Evolutionary conservation across 345 rosid species (phyloP).

Genomic region (Cardamine resedifolia): DNA sequence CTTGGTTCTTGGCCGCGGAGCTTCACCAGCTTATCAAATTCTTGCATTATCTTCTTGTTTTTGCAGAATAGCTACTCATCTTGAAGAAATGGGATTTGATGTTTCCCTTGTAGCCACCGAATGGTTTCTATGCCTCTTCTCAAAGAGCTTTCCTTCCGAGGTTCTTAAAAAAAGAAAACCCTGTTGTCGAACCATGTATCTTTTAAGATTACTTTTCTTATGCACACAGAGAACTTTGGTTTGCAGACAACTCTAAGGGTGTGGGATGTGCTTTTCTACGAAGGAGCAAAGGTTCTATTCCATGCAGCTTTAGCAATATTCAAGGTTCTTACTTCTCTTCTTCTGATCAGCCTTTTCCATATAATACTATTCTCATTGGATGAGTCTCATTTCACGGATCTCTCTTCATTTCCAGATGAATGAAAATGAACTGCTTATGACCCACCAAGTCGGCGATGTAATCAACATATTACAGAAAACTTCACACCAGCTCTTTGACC

Average conservation of each 20-base stretch:
- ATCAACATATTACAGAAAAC: constrained; percentile 83
- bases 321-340: constrained; percentile 56
- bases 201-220: not conserved
- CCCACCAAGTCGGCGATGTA: constrained; percentile 94
- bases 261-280: constrained; percentile 98
- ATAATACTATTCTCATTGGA: not conserved
- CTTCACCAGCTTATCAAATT: not conserved
- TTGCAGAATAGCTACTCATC: constrained; percentile 82
- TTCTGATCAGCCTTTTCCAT: not conserved
- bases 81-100: constrained; percentile 90
- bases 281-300: constrained; percentile 96
- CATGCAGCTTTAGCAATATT: constrained; percentile 97
- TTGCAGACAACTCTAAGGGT: constrained; percentile 90
- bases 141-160: constrained; percentile 99
- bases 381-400: constrained; percentile 6
- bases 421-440: constrained; percentile 79
- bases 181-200: not conserved
- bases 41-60: not conserved
- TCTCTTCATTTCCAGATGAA: constrained; percentile 65
- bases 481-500: constrained; percentile 93
- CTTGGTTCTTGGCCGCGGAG: not conserved
- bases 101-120: constrained; percentile 98
- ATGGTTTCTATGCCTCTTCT: constrained; percentile 99
- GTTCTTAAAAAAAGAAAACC: constrained; percentile 35
- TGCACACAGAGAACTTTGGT: not conserved